Conservation (phyloP, 371 early-diverging fungal species). For the Saksenaea oblongispora region DNA sequence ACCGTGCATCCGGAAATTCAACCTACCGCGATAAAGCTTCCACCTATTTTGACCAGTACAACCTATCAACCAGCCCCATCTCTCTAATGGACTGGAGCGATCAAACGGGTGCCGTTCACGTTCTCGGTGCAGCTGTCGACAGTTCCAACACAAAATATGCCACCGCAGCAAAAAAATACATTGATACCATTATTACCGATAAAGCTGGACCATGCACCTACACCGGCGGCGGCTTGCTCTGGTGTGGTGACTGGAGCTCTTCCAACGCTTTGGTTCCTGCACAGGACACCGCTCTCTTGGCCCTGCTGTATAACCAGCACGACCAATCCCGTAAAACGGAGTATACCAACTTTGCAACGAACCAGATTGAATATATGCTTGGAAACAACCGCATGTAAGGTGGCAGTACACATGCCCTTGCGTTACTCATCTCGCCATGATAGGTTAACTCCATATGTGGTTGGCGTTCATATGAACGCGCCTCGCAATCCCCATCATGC, state of each 20-base stretch:
- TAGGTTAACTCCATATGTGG: conserved; percentile 51
- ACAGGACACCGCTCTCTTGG: conserved; percentile 21
- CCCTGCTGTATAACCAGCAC: conserved; percentile 16
- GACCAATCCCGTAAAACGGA: conserved; percentile 11
- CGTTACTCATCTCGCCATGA: background rate
- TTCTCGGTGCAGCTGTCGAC: conserved; percentile 36
- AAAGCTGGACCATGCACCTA: conserved; percentile 32
- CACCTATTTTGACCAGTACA: conserved; percentile 20
- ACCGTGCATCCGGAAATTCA: conserved; percentile 43
- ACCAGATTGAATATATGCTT: conserved; percentile 50
- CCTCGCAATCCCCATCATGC: conserved; percentile 61
- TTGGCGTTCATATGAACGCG: conserved; percentile 55
- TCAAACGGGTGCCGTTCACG: conserved; percentile 37
- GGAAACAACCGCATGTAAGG: conserved; percentile 48
- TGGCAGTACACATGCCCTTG: background rate
- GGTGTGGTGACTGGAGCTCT: conserved; percentile 38
- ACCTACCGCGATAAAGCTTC: conserved; percentile 33
- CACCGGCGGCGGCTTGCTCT: conserved; percentile 49
- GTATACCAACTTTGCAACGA: conserved; percentile 42
- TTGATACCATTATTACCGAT: conserved; percentile 23
- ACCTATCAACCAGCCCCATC: conserved; percentile 8
- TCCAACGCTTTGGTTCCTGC: conserved; percentile 39
- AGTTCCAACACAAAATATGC: conserved; percentile 16
- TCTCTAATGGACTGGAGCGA: conserved; percentile 42
- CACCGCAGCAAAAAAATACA: conserved; percentile 17